phyloP scores from a whole-genome alignment of 2,329 filamentous ascomycete species.

The Cladosporium austrohemisphaericum region DNA sequence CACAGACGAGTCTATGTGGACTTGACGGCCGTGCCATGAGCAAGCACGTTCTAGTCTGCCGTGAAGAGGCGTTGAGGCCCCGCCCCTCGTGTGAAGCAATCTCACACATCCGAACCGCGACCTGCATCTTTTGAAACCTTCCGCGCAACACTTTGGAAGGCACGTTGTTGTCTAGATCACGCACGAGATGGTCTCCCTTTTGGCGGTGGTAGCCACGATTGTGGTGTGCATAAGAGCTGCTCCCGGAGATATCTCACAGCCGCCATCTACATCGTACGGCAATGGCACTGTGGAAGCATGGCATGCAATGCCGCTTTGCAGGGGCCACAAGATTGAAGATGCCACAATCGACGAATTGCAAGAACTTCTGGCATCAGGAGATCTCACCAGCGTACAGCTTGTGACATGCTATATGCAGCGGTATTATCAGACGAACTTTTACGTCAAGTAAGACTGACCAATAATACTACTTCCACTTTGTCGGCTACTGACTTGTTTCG shows the following conservation, averaged over 20 bases:
- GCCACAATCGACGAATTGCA: slow-evolving; percentile 68
- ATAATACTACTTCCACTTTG: not conserved
- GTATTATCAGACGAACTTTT: slow-evolving; percentile 59
- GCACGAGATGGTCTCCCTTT: not conserved
- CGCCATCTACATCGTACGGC: not conserved
- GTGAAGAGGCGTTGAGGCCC: slow-evolving; percentile 1
- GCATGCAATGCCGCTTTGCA: slow-evolving; percentile 57
- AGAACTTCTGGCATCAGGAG: slow-evolving; percentile 50
- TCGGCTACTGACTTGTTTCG: not conserved
- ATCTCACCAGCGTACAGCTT: slow-evolving; percentile 56
- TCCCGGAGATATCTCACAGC: not conserved
- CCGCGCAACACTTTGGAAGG: not conserved
- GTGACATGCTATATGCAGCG: slow-evolving; percentile 61
- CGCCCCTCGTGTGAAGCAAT: not conserved
- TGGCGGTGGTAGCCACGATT: not conserved
- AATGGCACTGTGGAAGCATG: slow-evolving; percentile 1
- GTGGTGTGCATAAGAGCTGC: not conserved
- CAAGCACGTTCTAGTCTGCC: not conserved
- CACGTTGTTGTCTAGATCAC: too few species aligned
- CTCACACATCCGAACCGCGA: not conserved
- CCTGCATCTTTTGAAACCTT: slow-evolving; percentile 1
- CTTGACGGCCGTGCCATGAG: slow-evolving; percentile 9
- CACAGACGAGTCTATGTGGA: not conserved
- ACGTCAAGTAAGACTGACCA: slow-evolving; percentile 55
- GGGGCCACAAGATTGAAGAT: slow-evolving; percentile 61